These are phyloP conservation scores for Naganishia albida DNA, from an alignment of 1,284 basidiomycete species.

Conservation along the genomic window DNA sequence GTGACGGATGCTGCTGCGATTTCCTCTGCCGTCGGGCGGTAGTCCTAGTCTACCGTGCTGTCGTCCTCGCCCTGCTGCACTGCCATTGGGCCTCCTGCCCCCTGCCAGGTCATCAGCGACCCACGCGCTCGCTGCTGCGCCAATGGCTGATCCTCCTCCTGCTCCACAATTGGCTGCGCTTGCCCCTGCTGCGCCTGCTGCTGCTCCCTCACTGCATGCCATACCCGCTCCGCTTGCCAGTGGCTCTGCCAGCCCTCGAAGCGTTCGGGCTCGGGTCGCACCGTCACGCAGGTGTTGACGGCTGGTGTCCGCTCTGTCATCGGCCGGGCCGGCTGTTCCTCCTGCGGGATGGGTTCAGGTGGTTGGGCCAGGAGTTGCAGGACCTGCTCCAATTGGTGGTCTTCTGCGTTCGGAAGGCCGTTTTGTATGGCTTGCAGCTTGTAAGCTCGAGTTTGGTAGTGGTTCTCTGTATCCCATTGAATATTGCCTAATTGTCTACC, in stretches of 20 bases:
- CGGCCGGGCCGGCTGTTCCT: neutral
- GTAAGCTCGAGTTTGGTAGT: too few relatives aligned
- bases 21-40: neutral
- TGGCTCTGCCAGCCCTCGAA: neutral
- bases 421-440: too few relatives aligned
- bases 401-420: too few relatives aligned
- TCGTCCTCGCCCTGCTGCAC: neutral
- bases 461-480: too few relatives aligned
- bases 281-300: neutral
- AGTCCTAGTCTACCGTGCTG: neutral
- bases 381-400: neutral
- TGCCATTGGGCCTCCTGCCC: too few relatives aligned
- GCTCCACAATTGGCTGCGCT: neutral
- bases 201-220: too few relatives aligned
- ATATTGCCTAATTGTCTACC: too few relatives aligned
- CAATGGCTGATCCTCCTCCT: neutral
- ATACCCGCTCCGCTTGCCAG: too few relatives aligned
- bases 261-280: neutral
- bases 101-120: too few relatives aligned
- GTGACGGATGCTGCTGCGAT: neutral
- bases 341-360: neutral
- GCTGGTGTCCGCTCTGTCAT: neutral
- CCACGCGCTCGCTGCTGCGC: too few relatives aligned
- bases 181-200: neutral
- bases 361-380: neutral